Evolutionary conservation across 768 basidiomycete genomes (phyloP).

Genomic region (Ramaria sp.): DNA sequence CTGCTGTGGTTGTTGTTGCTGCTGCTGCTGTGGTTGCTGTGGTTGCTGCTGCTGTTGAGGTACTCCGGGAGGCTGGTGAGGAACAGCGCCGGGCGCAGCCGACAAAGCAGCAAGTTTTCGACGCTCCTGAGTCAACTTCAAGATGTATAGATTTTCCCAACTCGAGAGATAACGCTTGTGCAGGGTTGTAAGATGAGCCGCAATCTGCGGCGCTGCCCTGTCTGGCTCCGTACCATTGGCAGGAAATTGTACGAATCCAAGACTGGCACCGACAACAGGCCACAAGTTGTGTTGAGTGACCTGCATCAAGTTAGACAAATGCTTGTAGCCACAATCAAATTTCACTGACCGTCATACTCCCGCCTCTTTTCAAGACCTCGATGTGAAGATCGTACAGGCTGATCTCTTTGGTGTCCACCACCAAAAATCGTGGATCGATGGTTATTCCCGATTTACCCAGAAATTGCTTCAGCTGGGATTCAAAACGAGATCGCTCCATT

Average conservation of each 20-base stretch:
- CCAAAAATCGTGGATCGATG: slow-evolving; percentile 31
- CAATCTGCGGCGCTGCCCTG: slow-evolving; percentile 50
- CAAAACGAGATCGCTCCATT: slow-evolving; percentile 43
- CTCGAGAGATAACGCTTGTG: slow-evolving; percentile 47
- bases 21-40: slow-evolving; percentile 15
- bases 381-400: slow-evolving; percentile 51
- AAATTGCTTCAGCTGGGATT: slow-evolving; percentile 38
- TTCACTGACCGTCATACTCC: slow-evolving; percentile 32
- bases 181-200: slow-evolving; percentile 45
- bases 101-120: not conserved
- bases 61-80: not conserved
- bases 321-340: not conserved
- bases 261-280: slow-evolving; percentile 54
- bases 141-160: slow-evolving; percentile 48
- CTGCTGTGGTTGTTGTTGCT: slow-evolving; percentile 8
- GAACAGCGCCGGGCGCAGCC: not conserved
- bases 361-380: slow-evolving; percentile 50
- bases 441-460: slow-evolving; percentile 31
- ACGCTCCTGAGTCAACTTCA: slow-evolving; percentile 16
- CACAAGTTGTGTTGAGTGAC: slow-evolving; percentile 47
- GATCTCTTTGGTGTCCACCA: slow-evolving; percentile 44
- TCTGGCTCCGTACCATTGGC: slow-evolving; percentile 49
- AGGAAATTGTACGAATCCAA: slow-evolving; percentile 58
- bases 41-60: slow-evolving; percentile 5
- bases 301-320: slow-evolving; percentile 23